Evolutionary conservation across 345 rosid species (phyloP).

Genomic region (Garcia nutans): DNA sequence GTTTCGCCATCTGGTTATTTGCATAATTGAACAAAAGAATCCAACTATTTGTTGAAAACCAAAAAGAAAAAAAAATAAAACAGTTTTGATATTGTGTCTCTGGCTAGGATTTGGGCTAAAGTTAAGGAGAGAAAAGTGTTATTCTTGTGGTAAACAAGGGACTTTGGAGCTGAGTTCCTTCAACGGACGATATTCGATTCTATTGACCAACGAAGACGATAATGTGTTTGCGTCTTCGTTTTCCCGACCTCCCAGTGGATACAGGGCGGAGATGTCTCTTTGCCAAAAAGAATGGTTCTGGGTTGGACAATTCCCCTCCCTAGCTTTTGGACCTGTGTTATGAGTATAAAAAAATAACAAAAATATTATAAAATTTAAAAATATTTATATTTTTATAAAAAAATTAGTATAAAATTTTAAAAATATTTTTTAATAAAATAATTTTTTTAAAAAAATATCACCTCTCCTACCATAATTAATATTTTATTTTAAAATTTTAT

Average conservation of each 20-base stretch:
- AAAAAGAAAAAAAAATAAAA: too few species aligned
- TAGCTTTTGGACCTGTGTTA: neutral
- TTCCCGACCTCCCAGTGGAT: neutral
- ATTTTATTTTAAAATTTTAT: too few species aligned
- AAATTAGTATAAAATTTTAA: too few species aligned
- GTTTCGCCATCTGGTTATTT: conserved; percentile 55
- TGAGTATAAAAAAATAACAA: too few species aligned
- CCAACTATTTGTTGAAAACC: neutral
- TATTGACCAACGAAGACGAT: neutral
- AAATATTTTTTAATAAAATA: too few species aligned
- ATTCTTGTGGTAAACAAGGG: neutral
- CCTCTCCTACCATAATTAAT: too few species aligned
- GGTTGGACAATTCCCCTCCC: neutral
- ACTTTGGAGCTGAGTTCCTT: neutral
- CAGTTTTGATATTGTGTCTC: neutral
- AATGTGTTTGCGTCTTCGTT: neutral
- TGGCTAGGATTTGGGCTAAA: neutral
- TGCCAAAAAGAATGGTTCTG: neutral
- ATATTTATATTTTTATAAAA: too few species aligned
- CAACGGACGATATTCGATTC: neutral
- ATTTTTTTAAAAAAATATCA: too few species aligned
- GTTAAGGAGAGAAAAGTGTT: neutral
- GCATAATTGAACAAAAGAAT: conserved; percentile 34
- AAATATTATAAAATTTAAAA: too few species aligned
- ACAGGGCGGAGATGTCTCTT: neutral